Conservation (phyloP, 352 stramenopile genomes). For the Phytophthora multivora region DNA sequence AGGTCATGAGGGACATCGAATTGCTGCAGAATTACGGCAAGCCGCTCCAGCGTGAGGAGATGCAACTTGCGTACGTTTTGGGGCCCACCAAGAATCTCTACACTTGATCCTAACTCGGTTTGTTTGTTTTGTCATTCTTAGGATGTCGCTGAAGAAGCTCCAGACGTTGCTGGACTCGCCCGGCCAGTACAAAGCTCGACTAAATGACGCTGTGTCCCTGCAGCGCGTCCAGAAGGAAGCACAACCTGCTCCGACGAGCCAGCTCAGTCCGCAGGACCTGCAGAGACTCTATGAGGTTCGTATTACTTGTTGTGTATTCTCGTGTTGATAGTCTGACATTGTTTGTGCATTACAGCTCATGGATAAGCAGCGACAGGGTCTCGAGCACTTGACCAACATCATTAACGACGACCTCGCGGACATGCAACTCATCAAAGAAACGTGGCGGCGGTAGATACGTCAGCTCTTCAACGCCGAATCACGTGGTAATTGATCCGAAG, state of each 20-base stretch:
- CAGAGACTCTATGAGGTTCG: slow-evolving; percentile 76
- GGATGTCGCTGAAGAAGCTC: slow-evolving; percentile 83
- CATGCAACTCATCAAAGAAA: slow-evolving; percentile 89
- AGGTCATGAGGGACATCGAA: slow-evolving; percentile 90
- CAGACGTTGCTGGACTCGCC: slow-evolving; percentile 78
- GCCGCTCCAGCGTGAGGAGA: slow-evolving; percentile 78
- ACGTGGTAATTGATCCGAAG: no score
- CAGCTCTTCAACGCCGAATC: no score
- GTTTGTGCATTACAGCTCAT: slow-evolving; percentile 56
- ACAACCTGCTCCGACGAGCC: slow-evolving; percentile 38
- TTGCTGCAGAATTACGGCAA: slow-evolving; percentile 87
- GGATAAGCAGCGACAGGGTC: slow-evolving; percentile 83
- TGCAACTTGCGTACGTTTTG: slow-evolving; percentile 75
- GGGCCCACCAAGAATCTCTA: background rate
- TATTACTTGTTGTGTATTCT: background rate
- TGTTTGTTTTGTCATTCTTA: slow-evolving; percentile 27
- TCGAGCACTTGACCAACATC: slow-evolving; percentile 84
- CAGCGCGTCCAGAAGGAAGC: slow-evolving; percentile 71
- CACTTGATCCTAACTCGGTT: slow-evolving; percentile 4
- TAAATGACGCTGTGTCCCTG: slow-evolving; percentile 79
- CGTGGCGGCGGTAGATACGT: slow-evolving; percentile 72
- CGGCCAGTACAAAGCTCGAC: slow-evolving; percentile 87
- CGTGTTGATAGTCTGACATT: background rate
- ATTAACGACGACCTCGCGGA: slow-evolving; percentile 86
- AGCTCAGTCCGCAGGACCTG: slow-evolving; percentile 77